These are phyloP conservation scores for Eimeria sp. DNA, from an alignment of 169 alveolate genomes.

Conservation along the genomic window DNA sequence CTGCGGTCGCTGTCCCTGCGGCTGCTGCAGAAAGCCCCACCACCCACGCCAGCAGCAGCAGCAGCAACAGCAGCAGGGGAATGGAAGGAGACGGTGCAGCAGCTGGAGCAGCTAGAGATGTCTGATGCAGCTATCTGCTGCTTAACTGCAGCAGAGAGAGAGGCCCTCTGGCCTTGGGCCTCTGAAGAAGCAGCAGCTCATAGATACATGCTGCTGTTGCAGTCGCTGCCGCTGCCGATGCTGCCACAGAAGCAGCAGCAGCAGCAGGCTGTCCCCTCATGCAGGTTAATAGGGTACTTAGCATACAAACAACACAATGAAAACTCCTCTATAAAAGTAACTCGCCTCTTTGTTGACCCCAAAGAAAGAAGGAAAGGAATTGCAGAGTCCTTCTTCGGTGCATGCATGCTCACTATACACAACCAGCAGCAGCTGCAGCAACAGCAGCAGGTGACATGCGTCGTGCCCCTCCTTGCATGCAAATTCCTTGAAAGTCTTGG, in stretches of 20 bases:
- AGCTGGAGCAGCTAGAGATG: slow-evolving; percentile 23
- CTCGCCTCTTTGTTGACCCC: not conserved
- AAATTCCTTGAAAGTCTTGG: not conserved
- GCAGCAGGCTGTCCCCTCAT: not conserved
- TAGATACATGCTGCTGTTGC: not conserved
- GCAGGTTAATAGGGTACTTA: not conserved
- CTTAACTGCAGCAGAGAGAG: not conserved
- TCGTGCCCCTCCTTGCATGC: not conserved
- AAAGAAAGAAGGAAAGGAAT: not conserved
- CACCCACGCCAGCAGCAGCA: not conserved
- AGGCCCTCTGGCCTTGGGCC: not conserved
- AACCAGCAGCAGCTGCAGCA: too few species aligned
- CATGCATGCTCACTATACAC: not conserved
- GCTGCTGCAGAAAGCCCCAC: not conserved
- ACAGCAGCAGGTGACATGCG: not conserved
- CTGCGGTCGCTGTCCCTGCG: slow-evolving; percentile 35
- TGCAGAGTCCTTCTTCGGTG: slow-evolving; percentile 18
- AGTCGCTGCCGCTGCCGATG: too few species aligned
- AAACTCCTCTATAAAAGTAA: not conserved
- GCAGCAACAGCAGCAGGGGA: too few species aligned
- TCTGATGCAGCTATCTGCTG: not conserved
- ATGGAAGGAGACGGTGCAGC: not conserved
- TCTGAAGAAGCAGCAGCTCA: not conserved
- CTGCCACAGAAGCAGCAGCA: too few species aligned
- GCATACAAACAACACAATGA: not conserved